phyloP scores from a whole-genome alignment of 768 basidiomycete species.

The Mrakia gelida region DNA sequence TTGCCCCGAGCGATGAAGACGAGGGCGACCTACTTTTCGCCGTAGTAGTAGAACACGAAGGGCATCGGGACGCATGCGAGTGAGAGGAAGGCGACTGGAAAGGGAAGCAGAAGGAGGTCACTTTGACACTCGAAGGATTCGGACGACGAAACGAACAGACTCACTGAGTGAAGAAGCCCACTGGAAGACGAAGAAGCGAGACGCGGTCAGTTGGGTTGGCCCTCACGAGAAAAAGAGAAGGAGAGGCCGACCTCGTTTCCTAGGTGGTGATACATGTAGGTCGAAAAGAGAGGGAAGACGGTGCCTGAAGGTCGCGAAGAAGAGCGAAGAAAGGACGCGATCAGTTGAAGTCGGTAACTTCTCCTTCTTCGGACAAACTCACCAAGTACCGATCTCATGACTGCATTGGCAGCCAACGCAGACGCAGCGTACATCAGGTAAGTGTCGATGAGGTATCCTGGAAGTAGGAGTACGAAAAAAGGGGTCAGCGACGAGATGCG shows the following conservation, averaged over 20 bases:
- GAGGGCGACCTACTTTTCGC: neutral
- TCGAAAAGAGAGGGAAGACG: slow-evolving; percentile 54
- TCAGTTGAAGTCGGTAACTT: too few relatives aligned
- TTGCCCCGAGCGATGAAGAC: too few relatives aligned
- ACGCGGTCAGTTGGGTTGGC: too few relatives aligned
- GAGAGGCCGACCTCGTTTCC: too few relatives aligned
- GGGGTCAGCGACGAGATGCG: neutral
- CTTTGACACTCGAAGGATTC: too few relatives aligned
- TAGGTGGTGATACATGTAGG: slow-evolving; percentile 54
- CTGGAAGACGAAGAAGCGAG: too few relatives aligned
- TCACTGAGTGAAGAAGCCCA: slow-evolving; percentile 52
- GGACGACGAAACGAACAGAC: too few relatives aligned
- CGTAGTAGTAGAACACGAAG: slow-evolving; percentile 24
- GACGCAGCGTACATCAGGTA: slow-evolving; percentile 49
- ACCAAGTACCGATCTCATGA: slow-evolving; percentile 59
- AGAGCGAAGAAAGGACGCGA: too few relatives aligned
- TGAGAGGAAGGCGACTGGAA: slow-evolving; percentile 56
- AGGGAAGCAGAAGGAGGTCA: too few relatives aligned
- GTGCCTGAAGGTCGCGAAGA: slow-evolving; percentile 42
- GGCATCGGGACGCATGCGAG: slow-evolving; percentile 39
- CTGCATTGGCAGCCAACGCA: slow-evolving; percentile 64
- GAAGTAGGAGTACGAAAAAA: slow-evolving; percentile 46
- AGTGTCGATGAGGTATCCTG: slow-evolving; percentile 65
- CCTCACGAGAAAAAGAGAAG: too few relatives aligned
- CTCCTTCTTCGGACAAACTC: too few relatives aligned